Evolutionary conservation across 2,329 filamentous ascomycete species (phyloP).

Genomic region (Coleophoma cylindrospora): DNA sequence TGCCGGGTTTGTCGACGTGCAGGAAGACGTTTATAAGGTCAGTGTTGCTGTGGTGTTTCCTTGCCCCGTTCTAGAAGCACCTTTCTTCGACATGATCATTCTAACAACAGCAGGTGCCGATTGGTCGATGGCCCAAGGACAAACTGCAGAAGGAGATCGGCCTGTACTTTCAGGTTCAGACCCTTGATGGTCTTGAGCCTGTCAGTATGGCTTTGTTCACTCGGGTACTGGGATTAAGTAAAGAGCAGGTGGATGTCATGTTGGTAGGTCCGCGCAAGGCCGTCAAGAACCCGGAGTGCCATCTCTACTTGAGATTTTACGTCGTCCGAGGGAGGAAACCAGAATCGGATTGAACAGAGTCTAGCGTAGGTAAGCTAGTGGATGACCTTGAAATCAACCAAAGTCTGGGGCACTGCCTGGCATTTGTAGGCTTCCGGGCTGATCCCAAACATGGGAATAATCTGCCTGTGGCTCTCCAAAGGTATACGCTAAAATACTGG

Average conservation of each 20-base stretch:
- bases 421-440: too few relatives aligned
- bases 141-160: conserved; percentile 27
- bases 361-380: too few relatives aligned
- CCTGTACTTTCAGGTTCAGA: conserved; percentile 3
- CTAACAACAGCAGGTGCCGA: conserved; percentile 16
- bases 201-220: background rate
- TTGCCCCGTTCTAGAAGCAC: too few relatives aligned
- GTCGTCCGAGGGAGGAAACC: conserved; percentile 20
- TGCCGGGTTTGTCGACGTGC: conserved; percentile 35
- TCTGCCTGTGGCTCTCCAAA: too few relatives aligned
- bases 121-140: conserved; percentile 34
- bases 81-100: too few relatives aligned
- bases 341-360: background rate
- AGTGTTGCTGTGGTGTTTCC: background rate
- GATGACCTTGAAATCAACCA: too few relatives aligned
- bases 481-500: too few relatives aligned
- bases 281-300: background rate
- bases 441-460: too few relatives aligned
- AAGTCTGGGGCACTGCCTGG: too few relatives aligned
- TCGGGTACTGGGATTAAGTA: background rate
- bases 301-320: conserved; percentile 6
- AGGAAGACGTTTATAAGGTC: conserved; percentile 6
- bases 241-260: background rate
- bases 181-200: background rate
- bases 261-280: background rate